A percentile compares a stretch with the other conserved stretches of the same genome.
Conservation (phyloP, 2,329 filamentous ascomycete genomes). For the Ascochyta koolunga region DNA sequence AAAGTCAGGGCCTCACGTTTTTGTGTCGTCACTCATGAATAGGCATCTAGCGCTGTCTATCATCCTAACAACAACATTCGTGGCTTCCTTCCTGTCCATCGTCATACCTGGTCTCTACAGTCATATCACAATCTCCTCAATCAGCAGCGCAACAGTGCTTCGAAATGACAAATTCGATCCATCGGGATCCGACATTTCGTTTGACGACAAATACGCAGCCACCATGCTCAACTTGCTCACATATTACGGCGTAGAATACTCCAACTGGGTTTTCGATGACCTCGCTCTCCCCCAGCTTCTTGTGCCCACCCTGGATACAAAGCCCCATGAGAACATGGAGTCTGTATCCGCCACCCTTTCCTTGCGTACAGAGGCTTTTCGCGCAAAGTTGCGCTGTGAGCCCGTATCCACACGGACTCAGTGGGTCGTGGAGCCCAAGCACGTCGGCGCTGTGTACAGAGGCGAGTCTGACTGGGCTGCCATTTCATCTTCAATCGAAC, state of each 20-base stretch:
- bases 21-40: background rate
- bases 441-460: background rate
- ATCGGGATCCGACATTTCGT: background rate
- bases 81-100: conserved; percentile 1
- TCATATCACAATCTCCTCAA: background rate
- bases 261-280: background rate
- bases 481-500: background rate
- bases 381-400: background rate
- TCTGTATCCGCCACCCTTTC: background rate
- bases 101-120: conserved; percentile 2
- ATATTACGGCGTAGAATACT: background rate
- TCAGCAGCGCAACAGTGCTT: background rate
- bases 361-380: background rate
- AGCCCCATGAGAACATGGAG: background rate
- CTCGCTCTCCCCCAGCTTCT: background rate
- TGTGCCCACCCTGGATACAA: background rate
- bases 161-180: background rate
- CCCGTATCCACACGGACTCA: background rate
- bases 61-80: background rate
- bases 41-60: background rate
- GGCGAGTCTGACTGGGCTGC: background rate
- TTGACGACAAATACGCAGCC: conserved; percentile 1
- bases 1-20: conserved; percentile 1
- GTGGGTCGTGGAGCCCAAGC: background rate
- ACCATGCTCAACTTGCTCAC: background rate